Conservation (phyloP, 2,329 filamentous ascomycete species). For the Tolypocladium ovalisporum region DNA sequence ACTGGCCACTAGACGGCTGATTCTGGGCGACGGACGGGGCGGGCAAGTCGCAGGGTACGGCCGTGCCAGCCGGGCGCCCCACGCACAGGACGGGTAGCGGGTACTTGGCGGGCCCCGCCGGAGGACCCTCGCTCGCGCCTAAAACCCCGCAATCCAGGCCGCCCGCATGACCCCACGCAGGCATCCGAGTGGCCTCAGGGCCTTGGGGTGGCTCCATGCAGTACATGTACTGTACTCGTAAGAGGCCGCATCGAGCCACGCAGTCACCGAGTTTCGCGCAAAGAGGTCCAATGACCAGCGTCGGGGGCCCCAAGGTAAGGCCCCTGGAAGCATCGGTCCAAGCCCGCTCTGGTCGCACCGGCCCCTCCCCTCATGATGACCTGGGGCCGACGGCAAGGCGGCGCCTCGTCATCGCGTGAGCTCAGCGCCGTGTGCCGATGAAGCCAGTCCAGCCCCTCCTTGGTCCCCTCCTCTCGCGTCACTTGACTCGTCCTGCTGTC, state of each 20-base stretch:
- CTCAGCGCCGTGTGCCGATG: neutral
- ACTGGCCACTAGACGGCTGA: neutral
- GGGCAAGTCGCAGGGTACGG: neutral
- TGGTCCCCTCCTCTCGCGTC: neutral
- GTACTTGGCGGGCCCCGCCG: neutral
- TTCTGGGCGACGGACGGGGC: neutral
- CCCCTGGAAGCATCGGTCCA: too few species aligned
- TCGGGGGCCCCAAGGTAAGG: too few species aligned
- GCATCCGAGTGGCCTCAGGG: conserved; percentile 1
- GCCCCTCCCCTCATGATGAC: neutral
- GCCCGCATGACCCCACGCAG: conserved; percentile 15
- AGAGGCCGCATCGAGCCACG: neutral
- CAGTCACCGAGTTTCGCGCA: neutral
- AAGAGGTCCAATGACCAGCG: too few species aligned
- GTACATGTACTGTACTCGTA: neutral
- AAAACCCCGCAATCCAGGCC: conserved; percentile 16
- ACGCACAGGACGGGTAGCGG: neutral
- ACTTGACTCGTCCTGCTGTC: neutral
- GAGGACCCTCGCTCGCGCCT: neutral
- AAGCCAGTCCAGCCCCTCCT: neutral
- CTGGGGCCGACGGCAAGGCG: neutral
- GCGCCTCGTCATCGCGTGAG: conserved; percentile 2
- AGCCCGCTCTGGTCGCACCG: too few species aligned
- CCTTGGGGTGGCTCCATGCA: neutral
- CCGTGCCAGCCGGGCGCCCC: neutral